Evolutionary conservation across 768 basidiomycete genomes (phyloP), one percentile per base, ranked within the genome.

Genomic region (Rickenella mellea): DNA sequence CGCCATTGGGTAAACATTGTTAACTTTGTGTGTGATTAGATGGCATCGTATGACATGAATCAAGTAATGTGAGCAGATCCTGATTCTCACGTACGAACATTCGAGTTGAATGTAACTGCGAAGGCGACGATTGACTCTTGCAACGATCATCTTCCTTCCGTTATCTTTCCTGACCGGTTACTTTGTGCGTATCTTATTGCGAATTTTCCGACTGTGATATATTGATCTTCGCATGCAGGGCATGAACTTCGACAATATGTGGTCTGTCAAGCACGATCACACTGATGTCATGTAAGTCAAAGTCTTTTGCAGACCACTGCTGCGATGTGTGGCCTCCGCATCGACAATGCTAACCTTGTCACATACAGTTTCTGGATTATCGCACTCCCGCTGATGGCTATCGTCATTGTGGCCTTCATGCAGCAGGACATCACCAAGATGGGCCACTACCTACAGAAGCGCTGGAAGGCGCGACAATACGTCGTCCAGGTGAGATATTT

Each of bases 21-120:
- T 36, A 12, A 35, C 14, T 6, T n/a, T 8, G 24, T 17, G 15
- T 11, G 9, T 21, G 33, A 45, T 11, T 51, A 83, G 82, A 71
- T 80, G 62, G 72, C 78, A 12, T 78, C 80, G 9, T 79, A 83
- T 54, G 75, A 83, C 49, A 83, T 78, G 79, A 84, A 84, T 54
- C 67, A 78, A 55, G 75, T 78, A 37, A 85, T 86, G 81, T 74
- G 52, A 29, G 69, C 56, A n/a, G 31, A 27, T 25, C 7, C 46
- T 39, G 36, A 17, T 25, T 4, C 29, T 35, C 25, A 35, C 39
- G 4, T 27, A 12, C n/a, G 10, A 3, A 36, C 24, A 9, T 22
- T 41, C 14, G 19, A 17, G 21, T 41, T 24, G 8, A 29, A 25
- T 43, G 8, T 30, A 36, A 40, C 24, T 44, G 22, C 42, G 20